Conservation (phyloP, 345 rosid genomes). For the Eutrema heterophyllum region DNA sequence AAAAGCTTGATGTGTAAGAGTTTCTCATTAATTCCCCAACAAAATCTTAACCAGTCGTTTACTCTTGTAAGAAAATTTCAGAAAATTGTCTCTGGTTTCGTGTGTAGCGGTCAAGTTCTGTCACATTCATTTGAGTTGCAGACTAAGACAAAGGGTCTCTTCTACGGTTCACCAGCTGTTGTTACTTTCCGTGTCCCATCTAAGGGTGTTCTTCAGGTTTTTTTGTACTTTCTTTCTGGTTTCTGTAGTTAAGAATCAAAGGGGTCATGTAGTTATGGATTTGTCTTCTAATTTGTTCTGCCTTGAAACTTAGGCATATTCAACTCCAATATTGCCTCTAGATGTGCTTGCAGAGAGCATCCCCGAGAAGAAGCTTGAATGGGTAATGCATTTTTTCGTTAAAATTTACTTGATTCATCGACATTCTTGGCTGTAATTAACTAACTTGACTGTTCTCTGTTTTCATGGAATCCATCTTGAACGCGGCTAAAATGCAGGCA, state of each 20-base stretch:
- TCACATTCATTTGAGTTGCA: slow-evolving; percentile 78
- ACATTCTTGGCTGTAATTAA: neutral
- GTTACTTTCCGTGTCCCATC: slow-evolving; percentile 80
- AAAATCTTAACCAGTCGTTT: neutral
- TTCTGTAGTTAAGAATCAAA: neutral
- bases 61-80: neutral
- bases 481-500: slow-evolving; percentile 41
- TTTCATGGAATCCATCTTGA: slow-evolving; percentile 34
- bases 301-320: slow-evolving; percentile 47
- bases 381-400: slow-evolving; percentile 37
- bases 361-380: slow-evolving; percentile 66
- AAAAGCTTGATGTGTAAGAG: slow-evolving; percentile 71
- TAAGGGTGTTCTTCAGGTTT: slow-evolving; percentile 71
- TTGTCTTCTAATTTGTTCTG: neutral
- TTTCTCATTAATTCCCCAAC: neutral
- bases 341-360: slow-evolving; percentile 78
- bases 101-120: slow-evolving; percentile 56
- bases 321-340: slow-evolving; percentile 73
- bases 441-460: neutral
- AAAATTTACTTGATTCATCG: neutral
- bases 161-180: slow-evolving; percentile 69
- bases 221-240: neutral
- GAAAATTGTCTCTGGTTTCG: neutral
- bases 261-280: neutral
- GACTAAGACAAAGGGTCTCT: slow-evolving; percentile 64